phyloP scores from a whole-genome alignment of 768 basidiomycete species.

The Tubosaeta sp. region DNA sequence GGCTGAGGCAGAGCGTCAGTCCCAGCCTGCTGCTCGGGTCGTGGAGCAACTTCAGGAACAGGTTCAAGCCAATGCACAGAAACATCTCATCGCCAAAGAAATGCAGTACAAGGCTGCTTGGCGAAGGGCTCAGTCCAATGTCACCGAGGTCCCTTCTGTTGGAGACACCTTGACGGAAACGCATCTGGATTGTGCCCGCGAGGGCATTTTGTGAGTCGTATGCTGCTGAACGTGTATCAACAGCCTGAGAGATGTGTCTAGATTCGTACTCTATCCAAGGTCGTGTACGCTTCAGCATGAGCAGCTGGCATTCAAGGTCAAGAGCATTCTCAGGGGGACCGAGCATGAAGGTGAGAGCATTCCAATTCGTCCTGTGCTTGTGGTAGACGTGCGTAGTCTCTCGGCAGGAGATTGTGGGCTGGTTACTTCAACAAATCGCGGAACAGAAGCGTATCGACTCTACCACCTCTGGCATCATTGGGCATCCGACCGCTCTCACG shows the following conservation, averaged over 20 bases:
- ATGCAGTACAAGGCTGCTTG: slow-evolving; percentile 48
- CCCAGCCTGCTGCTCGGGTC: slow-evolving; percentile 47
- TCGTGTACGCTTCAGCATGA: slow-evolving; percentile 56
- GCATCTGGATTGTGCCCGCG: slow-evolving; percentile 67
- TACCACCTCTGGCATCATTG: slow-evolving; percentile 54
- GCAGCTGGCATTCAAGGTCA: slow-evolving; percentile 72
- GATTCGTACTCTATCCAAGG: slow-evolving; percentile 51
- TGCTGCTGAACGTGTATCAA: neutral
- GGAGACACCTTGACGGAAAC: slow-evolving; percentile 57
- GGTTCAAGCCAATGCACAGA: slow-evolving; percentile 61
- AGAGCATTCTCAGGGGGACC: slow-evolving; percentile 74
- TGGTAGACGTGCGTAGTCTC: slow-evolving; percentile 41
- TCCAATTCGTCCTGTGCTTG: neutral
- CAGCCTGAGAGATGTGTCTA: slow-evolving; percentile 42
- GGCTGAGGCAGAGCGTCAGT: slow-evolving; percentile 49
- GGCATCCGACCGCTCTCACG: slow-evolving; percentile 41
- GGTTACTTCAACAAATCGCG: slow-evolving; percentile 71
- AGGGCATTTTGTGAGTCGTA: slow-evolving; percentile 75
- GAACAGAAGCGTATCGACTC: slow-evolving; percentile 77
- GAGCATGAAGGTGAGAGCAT: slow-evolving; percentile 61
- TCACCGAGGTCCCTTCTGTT: slow-evolving; percentile 55
- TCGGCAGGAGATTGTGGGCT: slow-evolving; percentile 66
- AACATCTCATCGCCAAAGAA: slow-evolving; percentile 44
- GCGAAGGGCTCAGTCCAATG: slow-evolving; percentile 64
- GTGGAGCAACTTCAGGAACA: slow-evolving; percentile 61